Conservation (phyloP, 2,329 filamentous ascomycete species). For the Penicillium digitatum region DNA sequence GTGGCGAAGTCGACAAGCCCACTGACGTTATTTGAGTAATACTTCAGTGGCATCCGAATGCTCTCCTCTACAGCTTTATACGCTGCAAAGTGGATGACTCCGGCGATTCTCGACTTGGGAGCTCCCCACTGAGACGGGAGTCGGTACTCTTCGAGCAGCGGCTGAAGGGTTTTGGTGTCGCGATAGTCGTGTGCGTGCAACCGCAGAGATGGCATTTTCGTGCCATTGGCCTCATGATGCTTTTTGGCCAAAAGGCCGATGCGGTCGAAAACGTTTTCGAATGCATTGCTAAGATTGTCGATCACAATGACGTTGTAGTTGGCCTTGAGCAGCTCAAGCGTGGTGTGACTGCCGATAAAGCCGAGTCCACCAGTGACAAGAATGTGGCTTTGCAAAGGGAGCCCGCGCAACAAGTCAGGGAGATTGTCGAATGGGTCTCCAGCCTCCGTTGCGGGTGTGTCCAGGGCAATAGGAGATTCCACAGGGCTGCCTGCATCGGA, state of each 20-base stretch:
- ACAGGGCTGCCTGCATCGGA: constrained; percentile 33
- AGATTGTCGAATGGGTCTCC: constrained; percentile 46
- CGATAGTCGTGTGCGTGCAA: constrained; percentile 50
- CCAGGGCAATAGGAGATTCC: constrained; percentile 28
- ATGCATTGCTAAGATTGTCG: constrained; percentile 43
- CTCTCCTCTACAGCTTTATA: constrained; percentile 65
- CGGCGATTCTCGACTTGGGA: constrained; percentile 51
- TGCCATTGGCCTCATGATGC: constrained; percentile 39
- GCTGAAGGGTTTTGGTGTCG: constrained; percentile 41
- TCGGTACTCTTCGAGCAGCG: constrained; percentile 44
- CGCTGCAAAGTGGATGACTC: constrained; percentile 67
- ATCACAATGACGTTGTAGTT: constrained; percentile 43
- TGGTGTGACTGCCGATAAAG: constrained; percentile 44
- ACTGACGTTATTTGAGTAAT: constrained; percentile 65
- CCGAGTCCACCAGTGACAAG: constrained; percentile 43
- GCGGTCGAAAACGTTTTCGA: constrained; percentile 34
- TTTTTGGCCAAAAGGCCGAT: constrained; percentile 33
- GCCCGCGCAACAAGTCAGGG: constrained; percentile 41
- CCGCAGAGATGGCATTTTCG: constrained; percentile 43
- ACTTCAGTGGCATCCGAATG: constrained; percentile 57
- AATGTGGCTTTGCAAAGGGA: constrained; percentile 37
- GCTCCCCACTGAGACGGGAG: constrained; percentile 31
- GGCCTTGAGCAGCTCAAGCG: constrained; percentile 41
- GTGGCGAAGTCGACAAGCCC: constrained; percentile 59
- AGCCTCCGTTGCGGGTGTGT: constrained; percentile 46